Conservation (phyloP, 2,329 filamentous ascomycete genomes). For the Sporothrix protearum region DNA sequence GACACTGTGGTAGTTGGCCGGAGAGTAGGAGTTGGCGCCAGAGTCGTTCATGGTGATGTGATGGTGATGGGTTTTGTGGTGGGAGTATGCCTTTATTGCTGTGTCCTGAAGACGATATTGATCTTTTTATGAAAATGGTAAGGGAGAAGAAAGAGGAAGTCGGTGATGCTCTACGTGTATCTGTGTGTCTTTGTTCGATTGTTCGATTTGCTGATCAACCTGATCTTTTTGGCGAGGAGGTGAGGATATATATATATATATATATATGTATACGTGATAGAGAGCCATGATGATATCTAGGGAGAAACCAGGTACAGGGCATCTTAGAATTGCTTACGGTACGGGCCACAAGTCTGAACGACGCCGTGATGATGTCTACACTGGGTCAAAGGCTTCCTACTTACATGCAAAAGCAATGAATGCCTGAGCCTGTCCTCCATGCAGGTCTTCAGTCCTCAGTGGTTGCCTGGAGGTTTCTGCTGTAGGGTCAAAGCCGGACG, state of each 20-base stretch:
- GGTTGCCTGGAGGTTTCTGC: neutral
- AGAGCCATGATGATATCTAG: neutral
- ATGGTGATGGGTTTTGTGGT: neutral
- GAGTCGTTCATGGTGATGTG: neutral
- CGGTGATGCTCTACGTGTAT: neutral
- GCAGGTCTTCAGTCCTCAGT: neutral
- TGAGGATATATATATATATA: neutral
- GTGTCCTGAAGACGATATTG: neutral
- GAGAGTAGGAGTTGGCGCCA: neutral
- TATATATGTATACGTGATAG: neutral
- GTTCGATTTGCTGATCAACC: neutral
- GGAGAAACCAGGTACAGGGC: neutral
- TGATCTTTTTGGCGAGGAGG: neutral
- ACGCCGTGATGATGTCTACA: neutral
- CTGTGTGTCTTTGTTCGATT: neutral
- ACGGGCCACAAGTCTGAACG: neutral
- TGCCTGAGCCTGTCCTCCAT: neutral
- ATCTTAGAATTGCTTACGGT: neutral
- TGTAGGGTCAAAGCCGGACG: neutral
- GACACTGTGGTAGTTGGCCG: conserved; percentile 6
- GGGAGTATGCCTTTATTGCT: no score
- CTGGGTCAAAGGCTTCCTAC: neutral
- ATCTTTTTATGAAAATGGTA: neutral
- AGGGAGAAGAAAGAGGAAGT: neutral
- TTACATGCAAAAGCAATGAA: neutral